Conservation (phyloP, 768 basidiomycete species). For the Agaricus blazei region DNA sequence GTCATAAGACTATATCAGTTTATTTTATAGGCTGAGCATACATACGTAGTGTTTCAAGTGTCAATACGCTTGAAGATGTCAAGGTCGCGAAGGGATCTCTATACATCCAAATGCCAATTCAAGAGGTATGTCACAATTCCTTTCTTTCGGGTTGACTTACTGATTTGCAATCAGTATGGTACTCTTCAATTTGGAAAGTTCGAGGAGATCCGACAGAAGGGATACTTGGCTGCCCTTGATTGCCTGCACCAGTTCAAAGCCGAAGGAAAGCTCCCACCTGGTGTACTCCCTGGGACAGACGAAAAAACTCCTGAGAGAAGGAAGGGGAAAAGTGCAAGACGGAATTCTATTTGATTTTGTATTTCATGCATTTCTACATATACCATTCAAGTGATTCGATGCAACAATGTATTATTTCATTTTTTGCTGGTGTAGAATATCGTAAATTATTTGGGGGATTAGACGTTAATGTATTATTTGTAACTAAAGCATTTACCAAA, state of each 20-base stretch:
- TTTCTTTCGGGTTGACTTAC: neutral
- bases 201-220: conserved; percentile 81
- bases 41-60: conserved; percentile 80
- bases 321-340: conserved; percentile 71
- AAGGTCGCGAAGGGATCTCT: conserved; percentile 84
- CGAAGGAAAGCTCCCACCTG: conserved; percentile 79
- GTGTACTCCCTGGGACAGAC: conserved; percentile 57
- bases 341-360: conserved; percentile 56
- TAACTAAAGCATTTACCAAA: no score
- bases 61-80: conserved; percentile 93
- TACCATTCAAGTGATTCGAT: neutral
- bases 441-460: neutral
- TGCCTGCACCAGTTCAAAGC: conserved; percentile 75
- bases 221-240: conserved; percentile 67
- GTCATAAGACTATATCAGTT: conserved; percentile 24
- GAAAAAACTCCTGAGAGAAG: conserved; percentile 42
- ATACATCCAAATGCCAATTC: conserved; percentile 94
- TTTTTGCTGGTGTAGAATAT: neutral
- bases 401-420: neutral
- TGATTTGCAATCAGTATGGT: conserved; percentile 56
- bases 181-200: conserved; percentile 89
- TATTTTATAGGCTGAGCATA: neutral
- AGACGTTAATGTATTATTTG: no score
- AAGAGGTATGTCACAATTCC: conserved; percentile 50
- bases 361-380: conserved; percentile 1